Evolutionary conservation across 2,329 filamentous ascomycete genomes (phyloP).

Genomic region (Celoporthe dispersa): DNA sequence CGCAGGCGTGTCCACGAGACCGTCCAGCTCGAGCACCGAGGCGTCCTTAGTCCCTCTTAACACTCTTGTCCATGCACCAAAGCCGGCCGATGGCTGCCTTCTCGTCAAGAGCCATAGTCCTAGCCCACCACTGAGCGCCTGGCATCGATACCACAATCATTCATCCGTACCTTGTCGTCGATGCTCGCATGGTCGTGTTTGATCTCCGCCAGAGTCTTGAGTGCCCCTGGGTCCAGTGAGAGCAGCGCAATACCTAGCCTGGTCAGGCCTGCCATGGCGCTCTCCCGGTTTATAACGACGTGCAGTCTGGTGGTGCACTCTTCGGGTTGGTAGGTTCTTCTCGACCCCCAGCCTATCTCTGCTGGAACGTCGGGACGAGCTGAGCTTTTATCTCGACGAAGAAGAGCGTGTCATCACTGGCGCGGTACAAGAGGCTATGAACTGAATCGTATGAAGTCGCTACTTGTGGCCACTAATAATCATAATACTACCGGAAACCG

Average conservation of each 20-base stretch:
- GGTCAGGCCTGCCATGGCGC: constrained; percentile 34
- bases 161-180: constrained; percentile 34
- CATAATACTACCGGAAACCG: neutral
- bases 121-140: constrained; percentile 34
- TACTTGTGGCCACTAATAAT: neutral
- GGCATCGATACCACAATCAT: constrained; percentile 34
- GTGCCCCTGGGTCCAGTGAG: constrained; percentile 28
- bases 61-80: constrained; percentile 31
- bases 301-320: constrained; percentile 34
- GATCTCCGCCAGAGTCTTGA: constrained; percentile 31
- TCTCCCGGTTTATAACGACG: constrained; percentile 28
- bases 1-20: constrained; percentile 30
- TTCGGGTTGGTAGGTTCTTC: constrained; percentile 27
- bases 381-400: constrained; percentile 36
- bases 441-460: neutral
- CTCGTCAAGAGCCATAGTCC: constrained; percentile 35
- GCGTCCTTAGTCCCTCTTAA: constrained; percentile 22
- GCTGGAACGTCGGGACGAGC: constrained; percentile 31
- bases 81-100: constrained; percentile 32
- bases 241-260: constrained; percentile 32
- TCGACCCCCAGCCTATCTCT: constrained; percentile 28
- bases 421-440: constrained; percentile 34
- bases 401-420: constrained; percentile 34
- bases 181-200: constrained; percentile 27
- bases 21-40: constrained; percentile 21